Conservation (phyloP, 306 rosid species). For the Prunus campanulata region DNA sequence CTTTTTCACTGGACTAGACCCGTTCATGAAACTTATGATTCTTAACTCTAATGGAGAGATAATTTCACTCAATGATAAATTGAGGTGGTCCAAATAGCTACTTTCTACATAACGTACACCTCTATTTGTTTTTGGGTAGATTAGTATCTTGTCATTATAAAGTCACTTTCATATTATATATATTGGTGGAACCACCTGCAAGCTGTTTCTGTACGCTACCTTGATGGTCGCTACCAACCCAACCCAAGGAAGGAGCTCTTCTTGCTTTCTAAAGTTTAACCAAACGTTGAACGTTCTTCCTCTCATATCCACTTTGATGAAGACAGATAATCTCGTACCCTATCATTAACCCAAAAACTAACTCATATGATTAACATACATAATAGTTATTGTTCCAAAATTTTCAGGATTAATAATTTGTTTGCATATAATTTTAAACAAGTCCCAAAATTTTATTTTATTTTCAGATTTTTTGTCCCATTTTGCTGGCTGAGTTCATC, state of each 20-base stretch:
- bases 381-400: not conserved
- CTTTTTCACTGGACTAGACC: no score
- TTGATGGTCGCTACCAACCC: not conserved
- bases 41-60: no score
- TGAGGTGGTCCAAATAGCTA: not conserved
- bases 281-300: slow-evolving; percentile 1
- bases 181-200: not conserved
- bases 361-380: not conserved
- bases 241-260: not conserved
- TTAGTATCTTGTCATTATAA: not conserved
- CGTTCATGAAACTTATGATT: no score
- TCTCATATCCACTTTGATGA: slow-evolving; percentile 1
- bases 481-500: not conserved
- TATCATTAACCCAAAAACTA: not conserved
- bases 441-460: not conserved
- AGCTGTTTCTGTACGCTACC: no score
- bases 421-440: not conserved
- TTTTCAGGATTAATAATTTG: not conserved
- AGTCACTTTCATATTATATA: not conserved
- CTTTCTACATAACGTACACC: not conserved
- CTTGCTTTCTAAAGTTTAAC: slow-evolving; percentile 2
- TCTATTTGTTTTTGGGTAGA: not conserved
- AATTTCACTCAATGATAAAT: not conserved
- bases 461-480: not conserved
- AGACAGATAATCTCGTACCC: slow-evolving; percentile 10